Evolutionary conservation across 2,329 filamentous ascomycete species (phyloP).

Genomic region (Penicillium occitanis): DNA sequence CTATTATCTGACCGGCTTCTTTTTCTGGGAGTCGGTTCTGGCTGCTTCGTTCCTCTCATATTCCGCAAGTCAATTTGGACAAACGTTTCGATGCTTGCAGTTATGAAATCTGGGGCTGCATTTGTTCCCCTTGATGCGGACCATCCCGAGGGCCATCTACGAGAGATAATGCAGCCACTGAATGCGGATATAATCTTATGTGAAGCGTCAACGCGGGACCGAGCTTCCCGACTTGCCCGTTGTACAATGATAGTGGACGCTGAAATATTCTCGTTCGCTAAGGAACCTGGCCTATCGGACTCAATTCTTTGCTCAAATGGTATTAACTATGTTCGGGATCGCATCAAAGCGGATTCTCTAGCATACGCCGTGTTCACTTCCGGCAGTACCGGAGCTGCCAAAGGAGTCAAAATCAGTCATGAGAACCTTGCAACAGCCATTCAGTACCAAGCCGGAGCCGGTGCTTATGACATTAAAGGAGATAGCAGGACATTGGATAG

Average conservation of each 20-base stretch:
- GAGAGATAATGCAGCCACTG: slow-evolving; percentile 1
- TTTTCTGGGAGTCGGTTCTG: slow-evolving; percentile 29
- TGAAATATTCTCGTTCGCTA: background rate
- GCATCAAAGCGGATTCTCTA: background rate
- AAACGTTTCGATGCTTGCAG: slow-evolving; percentile 16
- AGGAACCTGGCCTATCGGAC: too few relatives aligned
- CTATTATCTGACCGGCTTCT: background rate
- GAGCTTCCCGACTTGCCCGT: background rate
- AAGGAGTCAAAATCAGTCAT: slow-evolving; percentile 12
- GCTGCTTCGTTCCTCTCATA: slow-evolving; percentile 22
- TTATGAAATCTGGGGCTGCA: slow-evolving; percentile 12
- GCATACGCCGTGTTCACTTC: slow-evolving; percentile 17
- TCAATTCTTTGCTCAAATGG: too few relatives aligned
- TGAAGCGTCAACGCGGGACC: background rate
- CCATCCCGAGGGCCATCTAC: background rate
- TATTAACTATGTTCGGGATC: too few relatives aligned
- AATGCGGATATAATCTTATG: slow-evolving; percentile 1
- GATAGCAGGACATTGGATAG: slow-evolving; percentile 60
- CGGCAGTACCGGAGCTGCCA: slow-evolving; percentile 15
- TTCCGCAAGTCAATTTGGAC: slow-evolving; percentile 18
- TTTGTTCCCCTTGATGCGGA: slow-evolving; percentile 14
- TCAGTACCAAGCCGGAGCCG: slow-evolving; percentile 45
- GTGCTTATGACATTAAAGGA: slow-evolving; percentile 50
- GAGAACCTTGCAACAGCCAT: slow-evolving; percentile 54
- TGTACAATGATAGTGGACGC: background rate